phyloP scores from a whole-genome alignment of 163 green algal genomes.

The Volvox carteri region DNA sequence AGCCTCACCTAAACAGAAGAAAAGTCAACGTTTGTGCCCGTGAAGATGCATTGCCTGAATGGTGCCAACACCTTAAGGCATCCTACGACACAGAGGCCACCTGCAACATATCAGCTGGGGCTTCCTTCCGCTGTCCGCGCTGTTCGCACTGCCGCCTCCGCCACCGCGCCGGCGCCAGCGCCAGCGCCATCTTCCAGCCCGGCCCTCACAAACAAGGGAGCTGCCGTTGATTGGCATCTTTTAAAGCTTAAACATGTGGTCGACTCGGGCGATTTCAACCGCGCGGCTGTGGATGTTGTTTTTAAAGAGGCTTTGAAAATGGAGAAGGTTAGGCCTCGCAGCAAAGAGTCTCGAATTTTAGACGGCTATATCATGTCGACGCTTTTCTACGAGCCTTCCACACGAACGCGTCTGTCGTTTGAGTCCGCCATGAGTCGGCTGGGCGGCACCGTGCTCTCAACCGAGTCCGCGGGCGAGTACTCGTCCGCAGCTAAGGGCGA shows the following conservation, averaged over 20 bases:
- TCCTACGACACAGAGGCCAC: not conserved
- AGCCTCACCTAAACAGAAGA: no score
- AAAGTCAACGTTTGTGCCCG: not conserved
- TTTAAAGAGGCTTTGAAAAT: conserved; percentile 94
- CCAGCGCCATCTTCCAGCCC: not conserved
- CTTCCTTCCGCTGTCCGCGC: not conserved
- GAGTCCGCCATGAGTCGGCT: conserved; percentile 96
- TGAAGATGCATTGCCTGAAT: not conserved
- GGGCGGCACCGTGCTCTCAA: conserved; percentile 96
- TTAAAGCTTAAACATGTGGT: conserved; percentile 87
- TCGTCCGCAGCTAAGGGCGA: conserved; percentile 98
- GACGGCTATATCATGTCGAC: conserved; percentile 97
- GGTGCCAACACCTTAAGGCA: not conserved
- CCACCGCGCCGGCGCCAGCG: conserved; percentile 18
- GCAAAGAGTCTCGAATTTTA: conserved; percentile 78
- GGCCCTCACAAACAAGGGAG: conserved; percentile 20
- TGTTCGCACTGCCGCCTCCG: conserved; percentile 12
- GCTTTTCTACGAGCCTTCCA: conserved; percentile 99
- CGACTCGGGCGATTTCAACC: conserved; percentile 95
- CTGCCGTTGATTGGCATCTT: conserved; percentile 37
- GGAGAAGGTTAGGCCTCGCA: conserved; percentile 80
- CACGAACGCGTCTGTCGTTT: conserved; percentile 97
- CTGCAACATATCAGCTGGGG: not conserved
- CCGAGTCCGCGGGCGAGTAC: conserved; percentile 96
- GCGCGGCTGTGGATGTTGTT: conserved; percentile 86